Evolutionary conservation across 2,329 filamentous ascomycete species (phyloP).

Genomic region (Paraphoma chrysanthemicola): DNA sequence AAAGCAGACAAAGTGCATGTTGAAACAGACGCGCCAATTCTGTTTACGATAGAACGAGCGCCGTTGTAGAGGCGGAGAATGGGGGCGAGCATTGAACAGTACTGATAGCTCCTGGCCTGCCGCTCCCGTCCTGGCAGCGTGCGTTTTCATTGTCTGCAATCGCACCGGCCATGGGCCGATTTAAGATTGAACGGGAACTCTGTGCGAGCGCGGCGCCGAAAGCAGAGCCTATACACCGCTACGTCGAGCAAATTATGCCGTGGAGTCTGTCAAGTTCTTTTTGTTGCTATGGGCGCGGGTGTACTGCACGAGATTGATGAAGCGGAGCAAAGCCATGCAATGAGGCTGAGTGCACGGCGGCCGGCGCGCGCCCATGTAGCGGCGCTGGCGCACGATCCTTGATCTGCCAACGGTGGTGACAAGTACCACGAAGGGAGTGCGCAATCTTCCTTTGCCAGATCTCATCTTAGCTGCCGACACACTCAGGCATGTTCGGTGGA

Average conservation of each 20-base stretch:
- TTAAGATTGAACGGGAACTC: too few species aligned
- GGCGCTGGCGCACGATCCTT: too few species aligned
- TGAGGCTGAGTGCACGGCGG: not conserved
- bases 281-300: too few species aligned
- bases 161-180: too few species aligned
- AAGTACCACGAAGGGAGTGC: not conserved
- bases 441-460: not conserved
- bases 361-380: too few species aligned
- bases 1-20: slow-evolving; percentile 50
- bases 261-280: too few species aligned
- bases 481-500: not conserved
- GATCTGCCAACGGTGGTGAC: too few species aligned
- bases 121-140: too few species aligned
- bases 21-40: slow-evolving; percentile 50
- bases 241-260: too few species aligned
- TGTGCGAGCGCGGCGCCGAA: too few species aligned
- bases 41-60: slow-evolving; percentile 56
- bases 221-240: too few species aligned
- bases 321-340: not conserved
- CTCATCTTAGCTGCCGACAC: not conserved
- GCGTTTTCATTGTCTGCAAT: too few species aligned
- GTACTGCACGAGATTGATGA: not conserved
- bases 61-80: not conserved
- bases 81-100: not conserved
- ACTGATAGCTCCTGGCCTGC: not conserved